phyloP scores from a whole-genome alignment of 2,329 filamentous ascomycete genomes.

The Colletotrichum sp. region DNA sequence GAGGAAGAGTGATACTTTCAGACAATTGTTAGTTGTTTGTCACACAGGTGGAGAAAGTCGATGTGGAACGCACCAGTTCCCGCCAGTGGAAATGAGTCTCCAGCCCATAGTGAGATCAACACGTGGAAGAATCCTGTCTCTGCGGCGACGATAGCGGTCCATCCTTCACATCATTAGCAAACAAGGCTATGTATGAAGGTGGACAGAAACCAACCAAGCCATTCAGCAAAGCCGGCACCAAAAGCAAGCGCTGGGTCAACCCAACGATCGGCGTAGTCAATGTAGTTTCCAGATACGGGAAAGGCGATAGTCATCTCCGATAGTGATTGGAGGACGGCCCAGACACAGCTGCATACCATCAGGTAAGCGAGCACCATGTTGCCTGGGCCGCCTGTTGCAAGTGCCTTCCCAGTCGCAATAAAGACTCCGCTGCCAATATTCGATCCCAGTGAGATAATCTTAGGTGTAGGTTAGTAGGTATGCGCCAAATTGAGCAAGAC shows the following conservation, averaged over 20 bases:
- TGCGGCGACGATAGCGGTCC: background rate
- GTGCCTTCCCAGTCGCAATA: conserved; percentile 37
- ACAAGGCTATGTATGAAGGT: background rate
- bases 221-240: conserved; percentile 38
- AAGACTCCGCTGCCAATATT: conserved; percentile 41
- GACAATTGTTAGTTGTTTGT: background rate
- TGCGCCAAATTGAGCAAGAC: background rate
- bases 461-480: background rate
- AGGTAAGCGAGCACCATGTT: conserved; percentile 36
- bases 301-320: conserved; percentile 41
- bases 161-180: background rate
- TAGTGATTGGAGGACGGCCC: conserved; percentile 23
- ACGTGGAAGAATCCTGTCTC: background rate
- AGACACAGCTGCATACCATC: conserved; percentile 25
- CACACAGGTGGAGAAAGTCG: background rate
- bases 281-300: conserved; percentile 38
- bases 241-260: conserved; percentile 42
- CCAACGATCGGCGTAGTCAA: conserved; percentile 41
- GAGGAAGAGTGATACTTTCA: background rate
- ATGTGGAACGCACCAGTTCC: background rate
- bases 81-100: background rate
- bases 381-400: conserved; percentile 34
- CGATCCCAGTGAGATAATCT: conserved; percentile 30
- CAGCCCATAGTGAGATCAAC: background rate
- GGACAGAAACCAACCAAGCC: background rate